Conservation (phyloP, 768 basidiomycete species). For the Pleurotus pulmonarius region DNA sequence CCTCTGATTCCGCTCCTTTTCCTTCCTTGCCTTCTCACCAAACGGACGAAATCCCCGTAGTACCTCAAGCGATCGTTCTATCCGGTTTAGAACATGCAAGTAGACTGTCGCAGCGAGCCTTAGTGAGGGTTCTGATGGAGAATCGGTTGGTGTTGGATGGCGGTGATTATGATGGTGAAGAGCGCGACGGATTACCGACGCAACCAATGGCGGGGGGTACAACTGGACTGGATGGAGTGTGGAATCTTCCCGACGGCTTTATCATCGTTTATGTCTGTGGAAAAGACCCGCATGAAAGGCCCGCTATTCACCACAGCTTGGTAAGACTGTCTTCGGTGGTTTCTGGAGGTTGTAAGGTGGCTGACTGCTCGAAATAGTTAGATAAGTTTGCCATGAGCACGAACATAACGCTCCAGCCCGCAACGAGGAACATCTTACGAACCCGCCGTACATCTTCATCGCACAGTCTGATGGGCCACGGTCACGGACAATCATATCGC, state of each 20-base stretch:
- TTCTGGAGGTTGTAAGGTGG: neutral
- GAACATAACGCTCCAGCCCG: constrained; percentile 46
- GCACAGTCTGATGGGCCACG: neutral
- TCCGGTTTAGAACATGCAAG: constrained; percentile 67
- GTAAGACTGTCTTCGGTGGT: constrained; percentile 36
- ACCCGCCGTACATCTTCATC: constrained; percentile 7
- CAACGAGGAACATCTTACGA: constrained; percentile 32
- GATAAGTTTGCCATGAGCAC: constrained; percentile 80
- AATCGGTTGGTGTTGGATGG: constrained; percentile 44
- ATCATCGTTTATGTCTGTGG: constrained; percentile 72
- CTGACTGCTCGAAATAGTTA: constrained; percentile 39
- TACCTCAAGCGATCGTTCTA: constrained; percentile 62
- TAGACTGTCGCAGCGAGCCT: constrained; percentile 50
- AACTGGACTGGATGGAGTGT: constrained; percentile 34
- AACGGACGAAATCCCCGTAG: constrained; percentile 16
- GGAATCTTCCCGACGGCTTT: constrained; percentile 66
- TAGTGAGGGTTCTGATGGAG: constrained; percentile 51
- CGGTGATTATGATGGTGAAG: constrained; percentile 12
- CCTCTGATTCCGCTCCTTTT: constrained; percentile 19
- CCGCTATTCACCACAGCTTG: constrained; percentile 59
- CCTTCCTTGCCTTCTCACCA: constrained; percentile 13
- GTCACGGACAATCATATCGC: constrained; percentile 18
- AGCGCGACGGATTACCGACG: neutral
- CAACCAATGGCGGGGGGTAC: constrained; percentile 20
- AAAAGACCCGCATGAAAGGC: constrained; percentile 59